Base-by-base conservation (phyloP, 2,329 filamentous ascomycete genomes). In the Ophiocordyceps robertsii region DNA sequence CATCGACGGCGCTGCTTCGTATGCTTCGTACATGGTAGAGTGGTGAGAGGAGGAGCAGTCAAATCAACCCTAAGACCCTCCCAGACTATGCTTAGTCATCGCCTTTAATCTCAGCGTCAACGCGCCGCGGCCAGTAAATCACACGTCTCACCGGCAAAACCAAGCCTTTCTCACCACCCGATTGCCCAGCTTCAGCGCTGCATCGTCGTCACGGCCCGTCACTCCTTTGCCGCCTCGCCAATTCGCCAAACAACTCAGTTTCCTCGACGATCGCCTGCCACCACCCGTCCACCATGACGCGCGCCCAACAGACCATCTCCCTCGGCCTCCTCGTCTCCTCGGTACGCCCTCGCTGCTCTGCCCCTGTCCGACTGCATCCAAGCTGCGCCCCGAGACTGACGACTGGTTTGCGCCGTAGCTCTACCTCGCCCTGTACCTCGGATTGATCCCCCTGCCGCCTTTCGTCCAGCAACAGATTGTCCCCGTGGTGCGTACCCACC, bases 221-320 rank as follows among this genome's bases (percentile, higher is more conserved):
- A 9, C 24, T 27, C 24, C 3, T 27, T 27, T 27, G 3, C 24
- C 24, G 24, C 24, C 6, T 27, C 24, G 24, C 24, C 24, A 6
- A 27, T 6, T 27, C 24, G 24, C 6, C 24, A 27, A 9, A 27
- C 24, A 40, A 12, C 4, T 6, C 32, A 8, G 6, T 13, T 33
- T 13, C 39, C 31, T 21, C 30, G 14, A 10, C 21, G 12, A 10
- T 1, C 39, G 6, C 13, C 13, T 14, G 6, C 12, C 6, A n/a
- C 27, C 2, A 8, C 10, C 27, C 30, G 29, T 45, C 53, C 66
- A 80, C 51, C 50, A 96, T 96, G 92, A 95, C 92, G 52, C 87
- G 89, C 66, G 92, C 92, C 19, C 82, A 86, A 63, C 89, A 96
- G 66, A 90, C 86, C 50, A 81, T 95, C 60, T 94, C 88, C 47